Evolutionary conservation across 768 basidiomycete genomes (phyloP).

Genomic region (Leccinum uliginosum): DNA sequence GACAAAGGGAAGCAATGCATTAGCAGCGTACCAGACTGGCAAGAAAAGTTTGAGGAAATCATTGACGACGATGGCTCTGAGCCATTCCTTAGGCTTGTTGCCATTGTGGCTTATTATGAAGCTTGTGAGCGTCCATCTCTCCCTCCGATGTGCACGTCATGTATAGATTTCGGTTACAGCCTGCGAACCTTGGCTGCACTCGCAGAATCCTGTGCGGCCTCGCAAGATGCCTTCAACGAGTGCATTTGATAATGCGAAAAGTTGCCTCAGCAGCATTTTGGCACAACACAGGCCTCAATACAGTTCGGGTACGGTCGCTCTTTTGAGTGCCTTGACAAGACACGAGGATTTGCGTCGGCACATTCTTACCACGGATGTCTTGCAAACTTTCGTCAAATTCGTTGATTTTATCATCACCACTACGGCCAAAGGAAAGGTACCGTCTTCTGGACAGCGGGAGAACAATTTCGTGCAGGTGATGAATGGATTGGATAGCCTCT

Average conservation of each 20-base stretch:
- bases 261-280: slow-evolving; percentile 9
- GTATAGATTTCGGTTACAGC: slow-evolving; percentile 1
- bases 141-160: background rate
- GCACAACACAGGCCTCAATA: slow-evolving; percentile 13
- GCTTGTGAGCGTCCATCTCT: slow-evolving; percentile 9
- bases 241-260: slow-evolving; percentile 12
- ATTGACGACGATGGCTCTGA: slow-evolving; percentile 5
- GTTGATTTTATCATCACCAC: slow-evolving; percentile 10
- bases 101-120: slow-evolving; percentile 22
- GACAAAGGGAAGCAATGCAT: slow-evolving; percentile 20
- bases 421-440: background rate
- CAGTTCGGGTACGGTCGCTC: slow-evolving; percentile 17
- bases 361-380: slow-evolving; percentile 13
- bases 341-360: slow-evolving; percentile 10
- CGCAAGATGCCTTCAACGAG: background rate
- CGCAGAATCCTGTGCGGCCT: background rate
- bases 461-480: slow-evolving; percentile 17
- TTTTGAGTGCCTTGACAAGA: slow-evolving; percentile 21
- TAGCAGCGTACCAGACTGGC: slow-evolving; percentile 12
- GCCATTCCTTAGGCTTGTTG: slow-evolving; percentile 16
- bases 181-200: background rate
- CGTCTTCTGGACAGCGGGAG: background rate
- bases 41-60: slow-evolving; percentile 3
- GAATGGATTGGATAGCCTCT: slow-evolving; percentile 16
- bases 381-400: slow-evolving; percentile 10